phyloP scores from a whole-genome alignment of 2,329 filamentous ascomycete genomes.

The Colletotrichum sp. region DNA sequence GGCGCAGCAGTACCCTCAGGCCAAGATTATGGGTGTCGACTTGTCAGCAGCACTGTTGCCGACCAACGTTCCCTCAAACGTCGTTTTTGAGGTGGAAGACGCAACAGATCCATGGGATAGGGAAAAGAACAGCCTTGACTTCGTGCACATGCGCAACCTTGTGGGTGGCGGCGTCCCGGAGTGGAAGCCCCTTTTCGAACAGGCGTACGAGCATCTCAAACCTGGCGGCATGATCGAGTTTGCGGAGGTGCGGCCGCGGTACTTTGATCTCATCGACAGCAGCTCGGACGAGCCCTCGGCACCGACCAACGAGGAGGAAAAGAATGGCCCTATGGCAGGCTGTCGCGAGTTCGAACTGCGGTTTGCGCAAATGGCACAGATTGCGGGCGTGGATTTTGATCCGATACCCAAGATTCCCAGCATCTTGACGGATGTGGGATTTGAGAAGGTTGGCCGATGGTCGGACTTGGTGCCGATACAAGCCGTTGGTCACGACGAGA shows the following conservation, averaged over 20 bases:
- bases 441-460: constrained; percentile 42
- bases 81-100: constrained; percentile 64
- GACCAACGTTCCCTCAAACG: constrained; percentile 58
- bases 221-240: constrained; percentile 51
- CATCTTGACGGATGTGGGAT: constrained; percentile 41
- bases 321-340: constrained; percentile 21
- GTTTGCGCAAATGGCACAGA: constrained; percentile 29
- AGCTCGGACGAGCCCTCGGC: constrained; percentile 30
- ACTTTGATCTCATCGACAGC: constrained; percentile 42
- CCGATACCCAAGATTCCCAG: constrained; percentile 38
- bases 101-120: constrained; percentile 51
- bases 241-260: constrained; percentile 43
- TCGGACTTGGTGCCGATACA: constrained; percentile 46
- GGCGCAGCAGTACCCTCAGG: constrained; percentile 42
- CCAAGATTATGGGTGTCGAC: constrained; percentile 44
- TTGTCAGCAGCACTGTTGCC: constrained; percentile 44
- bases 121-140: constrained; percentile 36
- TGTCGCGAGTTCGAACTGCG: constrained; percentile 39
- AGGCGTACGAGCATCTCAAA: constrained; percentile 44
- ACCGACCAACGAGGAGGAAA: constrained; percentile 6
- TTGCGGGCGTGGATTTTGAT: constrained; percentile 42
- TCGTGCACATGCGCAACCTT: constrained; percentile 48
- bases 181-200: constrained; percentile 39
- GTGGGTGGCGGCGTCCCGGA: constrained; percentile 49
- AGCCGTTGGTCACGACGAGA: constrained; percentile 42